phyloP scores from a whole-genome alignment of 169 alveolate species.

The Plasmodium gonderi region DNA sequence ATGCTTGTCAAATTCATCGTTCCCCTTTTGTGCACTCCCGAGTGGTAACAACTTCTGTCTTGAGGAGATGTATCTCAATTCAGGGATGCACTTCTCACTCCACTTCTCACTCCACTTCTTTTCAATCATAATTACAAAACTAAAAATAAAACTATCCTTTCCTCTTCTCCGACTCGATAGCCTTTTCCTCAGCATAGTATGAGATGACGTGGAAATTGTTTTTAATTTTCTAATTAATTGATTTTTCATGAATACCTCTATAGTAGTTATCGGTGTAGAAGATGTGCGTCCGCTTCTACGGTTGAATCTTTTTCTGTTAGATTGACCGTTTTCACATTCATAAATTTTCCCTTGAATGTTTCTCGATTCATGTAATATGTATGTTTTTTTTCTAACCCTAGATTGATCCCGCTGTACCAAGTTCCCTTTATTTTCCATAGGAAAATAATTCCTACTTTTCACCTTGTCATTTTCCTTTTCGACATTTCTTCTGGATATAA shows the following conservation, averaged over 20 bases:
- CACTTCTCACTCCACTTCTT: not conserved
- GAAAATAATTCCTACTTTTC: no score
- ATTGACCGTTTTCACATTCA: no score
- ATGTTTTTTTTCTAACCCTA: no score
- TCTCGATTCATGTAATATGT: no score
- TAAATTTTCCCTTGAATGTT: no score
- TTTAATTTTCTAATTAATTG: not conserved
- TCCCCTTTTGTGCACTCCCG: not conserved
- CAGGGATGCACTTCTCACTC: not conserved
- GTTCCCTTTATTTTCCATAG: no score
- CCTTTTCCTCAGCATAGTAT: not conserved
- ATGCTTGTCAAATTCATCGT: not conserved
- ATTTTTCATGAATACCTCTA: not conserved
- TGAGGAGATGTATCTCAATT: not conserved
- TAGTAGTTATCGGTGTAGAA: not conserved
- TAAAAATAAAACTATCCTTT: not conserved
- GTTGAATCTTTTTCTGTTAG: not conserved
- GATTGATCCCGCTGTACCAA: no score
- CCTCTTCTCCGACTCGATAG: not conserved
- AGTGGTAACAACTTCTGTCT: not conserved
- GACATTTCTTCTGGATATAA: no score
- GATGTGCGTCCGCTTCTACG: not conserved
- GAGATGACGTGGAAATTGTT: not conserved
- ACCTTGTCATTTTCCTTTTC: no score
- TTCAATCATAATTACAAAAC: not conserved